These are phyloP conservation scores for Solanum clarkiae DNA, from an alignment of 257 asterid species.

Conservation along the genomic window DNA sequence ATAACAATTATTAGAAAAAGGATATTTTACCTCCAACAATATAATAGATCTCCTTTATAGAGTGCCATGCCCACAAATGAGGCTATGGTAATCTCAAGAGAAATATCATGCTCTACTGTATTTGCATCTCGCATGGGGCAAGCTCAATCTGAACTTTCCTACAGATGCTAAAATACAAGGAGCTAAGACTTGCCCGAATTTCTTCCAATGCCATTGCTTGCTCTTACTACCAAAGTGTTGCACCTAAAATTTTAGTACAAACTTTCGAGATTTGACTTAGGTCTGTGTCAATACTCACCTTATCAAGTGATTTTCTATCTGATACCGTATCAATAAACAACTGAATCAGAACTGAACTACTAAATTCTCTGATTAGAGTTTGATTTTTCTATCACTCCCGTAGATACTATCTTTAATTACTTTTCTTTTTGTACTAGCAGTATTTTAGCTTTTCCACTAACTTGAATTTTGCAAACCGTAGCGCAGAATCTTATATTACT, in stretches of 20 bases:
- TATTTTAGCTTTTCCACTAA: neutral
- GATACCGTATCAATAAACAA: neutral
- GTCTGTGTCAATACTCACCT: neutral
- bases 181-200: neutral
- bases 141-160: neutral
- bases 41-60: neutral
- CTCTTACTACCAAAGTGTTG: neutral
- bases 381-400: neutral
- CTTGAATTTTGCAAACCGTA: neutral
- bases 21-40: neutral
- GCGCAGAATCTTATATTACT: neutral
- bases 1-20: neutral
- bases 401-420: neutral
- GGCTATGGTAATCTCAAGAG: neutral
- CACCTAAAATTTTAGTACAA: neutral
- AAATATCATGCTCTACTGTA: neutral
- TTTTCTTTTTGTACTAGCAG: neutral
- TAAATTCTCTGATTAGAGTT: neutral
- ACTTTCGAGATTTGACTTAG: neutral
- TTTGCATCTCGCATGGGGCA: neutral
- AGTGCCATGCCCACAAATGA: neutral
- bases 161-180: neutral
- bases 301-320: neutral
- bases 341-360: neutral
- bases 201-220: neutral